Evolutionary conservation across 768 basidiomycete species (phyloP), one percentile per base, ranked within the genome.

Genomic region (Crucibulum laeve): DNA sequence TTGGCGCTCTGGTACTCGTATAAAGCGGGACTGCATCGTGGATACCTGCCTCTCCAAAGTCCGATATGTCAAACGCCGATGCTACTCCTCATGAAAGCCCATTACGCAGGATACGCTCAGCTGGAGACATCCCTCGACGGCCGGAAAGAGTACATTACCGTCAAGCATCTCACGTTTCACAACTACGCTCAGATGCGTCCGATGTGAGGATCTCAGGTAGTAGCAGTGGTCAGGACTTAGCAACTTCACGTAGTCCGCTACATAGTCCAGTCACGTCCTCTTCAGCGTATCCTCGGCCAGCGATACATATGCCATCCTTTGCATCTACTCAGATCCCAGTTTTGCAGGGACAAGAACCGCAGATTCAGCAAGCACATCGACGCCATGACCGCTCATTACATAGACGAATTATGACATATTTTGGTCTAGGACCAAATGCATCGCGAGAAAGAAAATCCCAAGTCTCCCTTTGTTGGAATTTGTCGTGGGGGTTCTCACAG

Each of bases 361-460:
- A 24, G 57, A 56, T 43, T 54, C 30, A 52, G 47, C 44, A 57
- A 55, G 54, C 47, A 55, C 21, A 46, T 39, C 52, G 47, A 45
- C 47, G 45, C 41, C 56, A 26, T 18, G 49, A 38, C 40, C 40
- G 48, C 15, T 59, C 65, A 2, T 44, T 57, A 1, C 56, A 59
- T 45, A 42, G 38, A 25, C 62, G 60, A 40, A 21, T 56, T 14
- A 58, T 74, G 51, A 52, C 59, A 3, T 67, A 69, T 48, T 59
- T 84, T 32, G 83, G 83, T 3, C 54, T 78, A 41, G 83, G 84
- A 5, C 65, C 70, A 10, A 63, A 71, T 38, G 79, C 74, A 18
- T 66, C 74, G 3, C 66, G 63, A 45, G 70, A 69, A 4, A 70
- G 82, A 34, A 79, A 74, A 54, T 68, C 76, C 33, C 55, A 82